A percentile compares a stretch with the other conserved stretches of the same genome.
Evolutionary conservation across 345 rosid species (phyloP).

Genomic region (Rubroshorea leprosula): DNA sequence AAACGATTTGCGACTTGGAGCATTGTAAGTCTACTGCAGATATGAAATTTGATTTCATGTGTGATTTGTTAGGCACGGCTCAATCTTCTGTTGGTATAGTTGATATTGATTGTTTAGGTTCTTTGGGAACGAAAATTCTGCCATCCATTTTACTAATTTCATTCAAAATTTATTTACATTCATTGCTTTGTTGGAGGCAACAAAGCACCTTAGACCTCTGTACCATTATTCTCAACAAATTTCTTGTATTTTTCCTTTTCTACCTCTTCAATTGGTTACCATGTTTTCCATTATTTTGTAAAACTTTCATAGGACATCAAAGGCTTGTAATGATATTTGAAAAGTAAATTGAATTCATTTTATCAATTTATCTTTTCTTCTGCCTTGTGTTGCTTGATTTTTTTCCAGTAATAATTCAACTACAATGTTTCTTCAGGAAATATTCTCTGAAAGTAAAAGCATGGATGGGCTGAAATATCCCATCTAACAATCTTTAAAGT

Average conservation of each 20-base stretch:
- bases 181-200: conserved; percentile 1
- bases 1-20: not conserved
- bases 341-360: too few relatives aligned
- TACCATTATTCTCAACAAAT: not conserved
- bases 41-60: not conserved
- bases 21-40: not conserved
- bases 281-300: not conserved
- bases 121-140: not conserved
- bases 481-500: too few relatives aligned
- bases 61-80: not conserved
- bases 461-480: too few relatives aligned
- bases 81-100: not conserved
- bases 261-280: not conserved
- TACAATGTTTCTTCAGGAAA: too few relatives aligned
- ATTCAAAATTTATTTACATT: conserved; percentile 4
- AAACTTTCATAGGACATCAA: not conserved
- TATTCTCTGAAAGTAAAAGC: too few relatives aligned
- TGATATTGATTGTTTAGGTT: not conserved
- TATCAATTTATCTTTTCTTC: too few relatives aligned
- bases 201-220: not conserved
- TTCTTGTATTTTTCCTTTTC: conserved; percentile 5
- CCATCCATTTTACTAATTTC: not conserved
- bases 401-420: too few relatives aligned
- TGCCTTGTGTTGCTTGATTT: too few relatives aligned
- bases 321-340: not conserved